Evolutionary conservation across 345 rosid genomes (phyloP).

Genomic region (Arabidopsis arenosa): DNA sequence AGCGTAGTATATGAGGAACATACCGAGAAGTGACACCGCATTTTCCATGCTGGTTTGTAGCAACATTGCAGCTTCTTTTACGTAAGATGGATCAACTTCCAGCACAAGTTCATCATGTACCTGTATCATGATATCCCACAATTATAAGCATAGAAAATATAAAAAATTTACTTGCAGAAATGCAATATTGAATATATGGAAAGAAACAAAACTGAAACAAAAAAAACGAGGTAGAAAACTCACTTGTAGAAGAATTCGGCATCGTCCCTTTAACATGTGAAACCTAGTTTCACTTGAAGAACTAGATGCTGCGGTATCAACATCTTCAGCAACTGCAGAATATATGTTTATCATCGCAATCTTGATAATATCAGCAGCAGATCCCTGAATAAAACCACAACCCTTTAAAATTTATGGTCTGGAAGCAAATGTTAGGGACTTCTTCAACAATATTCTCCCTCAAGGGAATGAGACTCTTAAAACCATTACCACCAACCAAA

Average conservation of each 20-base stretch:
- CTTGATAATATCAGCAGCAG: constrained; percentile 97
- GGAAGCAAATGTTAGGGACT: constrained; percentile 23
- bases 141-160: neutral
- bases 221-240: constrained; percentile 2
- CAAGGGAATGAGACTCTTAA: neutral
- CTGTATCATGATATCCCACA: constrained; percentile 46
- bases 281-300: constrained; percentile 54
- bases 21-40: constrained; percentile 79
- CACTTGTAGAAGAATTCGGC: constrained; percentile 92
- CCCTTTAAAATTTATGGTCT: constrained; percentile 15
- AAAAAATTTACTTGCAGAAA: neutral
- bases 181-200: neutral
- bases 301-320: constrained; percentile 47
- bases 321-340: constrained; percentile 60
- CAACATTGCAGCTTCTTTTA: constrained; percentile 76
- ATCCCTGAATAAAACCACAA: constrained; percentile 62
- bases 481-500: constrained; percentile 19
- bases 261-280: constrained; percentile 70
- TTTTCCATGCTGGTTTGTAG: constrained; percentile 78
- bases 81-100: constrained; percentile 75
- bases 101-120: constrained; percentile 93
- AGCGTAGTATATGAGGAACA: neutral
- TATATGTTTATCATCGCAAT: constrained; percentile 87
- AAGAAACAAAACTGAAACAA: neutral
- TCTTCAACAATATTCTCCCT: neutral